Conservation (phyloP, 371 early-diverging fungal species). For the Modicella reniformis region DNA sequence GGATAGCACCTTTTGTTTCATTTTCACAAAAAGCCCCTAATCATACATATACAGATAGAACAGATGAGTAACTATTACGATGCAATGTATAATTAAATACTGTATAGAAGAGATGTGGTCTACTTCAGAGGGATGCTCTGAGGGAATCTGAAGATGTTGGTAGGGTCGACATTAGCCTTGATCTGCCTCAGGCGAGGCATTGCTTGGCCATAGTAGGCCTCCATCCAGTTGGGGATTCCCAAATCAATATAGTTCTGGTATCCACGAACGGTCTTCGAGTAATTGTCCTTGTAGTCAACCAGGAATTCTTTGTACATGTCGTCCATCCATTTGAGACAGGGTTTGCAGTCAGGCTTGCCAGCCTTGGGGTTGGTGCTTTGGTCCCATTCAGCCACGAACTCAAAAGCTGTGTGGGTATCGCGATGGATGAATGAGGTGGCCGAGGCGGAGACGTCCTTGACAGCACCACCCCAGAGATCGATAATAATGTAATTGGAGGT, state of each 20-base stretch:
- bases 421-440: constrained; percentile 46
- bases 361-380: constrained; percentile 31
- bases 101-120: no score
- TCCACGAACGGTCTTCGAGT: constrained; percentile 27
- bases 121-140: constrained; percentile 55
- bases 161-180: constrained; percentile 50
- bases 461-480: constrained; percentile 54
- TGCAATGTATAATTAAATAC: constrained; percentile 1
- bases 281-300: constrained; percentile 33
- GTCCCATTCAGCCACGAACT: constrained; percentile 52
- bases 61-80: no score
- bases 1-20: no score
- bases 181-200: constrained; percentile 38
- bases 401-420: constrained; percentile 45
- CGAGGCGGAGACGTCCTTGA: constrained; percentile 17
- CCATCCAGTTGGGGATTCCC: constrained; percentile 43
- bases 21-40: no score
- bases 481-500: constrained; percentile 44
- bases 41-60: no score
- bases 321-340: constrained; percentile 51
- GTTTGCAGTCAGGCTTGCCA: constrained; percentile 32
- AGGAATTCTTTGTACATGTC: constrained; percentile 43
- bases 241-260: constrained; percentile 55
- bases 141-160: constrained; percentile 55
- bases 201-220: constrained; percentile 55